A percentile compares a stretch with the other conserved stretches of the same genome.
Conservation (phyloP, 768 basidiomycete genomes). For the Butyriboletus loyo region DNA sequence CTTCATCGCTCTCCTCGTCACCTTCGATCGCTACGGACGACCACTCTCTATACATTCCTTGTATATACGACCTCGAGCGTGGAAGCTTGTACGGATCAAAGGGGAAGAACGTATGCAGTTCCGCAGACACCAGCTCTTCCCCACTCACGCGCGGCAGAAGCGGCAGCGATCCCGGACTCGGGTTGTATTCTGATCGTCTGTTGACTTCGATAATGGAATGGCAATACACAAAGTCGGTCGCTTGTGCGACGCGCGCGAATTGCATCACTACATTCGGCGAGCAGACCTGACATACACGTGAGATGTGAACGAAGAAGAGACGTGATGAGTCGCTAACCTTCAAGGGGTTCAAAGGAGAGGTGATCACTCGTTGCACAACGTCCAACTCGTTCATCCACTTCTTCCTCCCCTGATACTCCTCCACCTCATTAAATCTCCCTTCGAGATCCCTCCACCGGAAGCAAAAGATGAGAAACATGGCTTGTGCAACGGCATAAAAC, state of each 20-base stretch:
- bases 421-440: slow-evolving; percentile 56
- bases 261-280: slow-evolving; percentile 87
- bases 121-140: slow-evolving; percentile 47
- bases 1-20: slow-evolving; percentile 70
- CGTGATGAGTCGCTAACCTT: slow-evolving; percentile 35
- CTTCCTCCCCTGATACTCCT: slow-evolving; percentile 45
- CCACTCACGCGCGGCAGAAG: slow-evolving; percentile 24
- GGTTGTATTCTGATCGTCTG: slow-evolving; percentile 56
- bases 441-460: slow-evolving; percentile 92
- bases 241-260: slow-evolving; percentile 90
- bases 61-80: slow-evolving; percentile 71
- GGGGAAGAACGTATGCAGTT: slow-evolving; percentile 94
- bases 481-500: slow-evolving; percentile 91
- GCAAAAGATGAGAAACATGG: slow-evolving; percentile 95
- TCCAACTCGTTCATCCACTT: slow-evolving; percentile 86
- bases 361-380: slow-evolving; percentile 75
- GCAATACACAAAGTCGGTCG: slow-evolving; percentile 90
- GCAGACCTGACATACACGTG: slow-evolving; percentile 61
- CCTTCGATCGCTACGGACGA: slow-evolving; percentile 67
- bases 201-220: slow-evolving; percentile 92
- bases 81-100: slow-evolving; percentile 97
- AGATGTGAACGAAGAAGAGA: not conserved
- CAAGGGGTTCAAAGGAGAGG: slow-evolving; percentile 83
- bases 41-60: slow-evolving; percentile 90
- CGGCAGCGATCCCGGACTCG: slow-evolving; percentile 22